phyloP scores from a whole-genome alignment of 352 stramenopile genomes.

The Phytophthora sansomeana region DNA sequence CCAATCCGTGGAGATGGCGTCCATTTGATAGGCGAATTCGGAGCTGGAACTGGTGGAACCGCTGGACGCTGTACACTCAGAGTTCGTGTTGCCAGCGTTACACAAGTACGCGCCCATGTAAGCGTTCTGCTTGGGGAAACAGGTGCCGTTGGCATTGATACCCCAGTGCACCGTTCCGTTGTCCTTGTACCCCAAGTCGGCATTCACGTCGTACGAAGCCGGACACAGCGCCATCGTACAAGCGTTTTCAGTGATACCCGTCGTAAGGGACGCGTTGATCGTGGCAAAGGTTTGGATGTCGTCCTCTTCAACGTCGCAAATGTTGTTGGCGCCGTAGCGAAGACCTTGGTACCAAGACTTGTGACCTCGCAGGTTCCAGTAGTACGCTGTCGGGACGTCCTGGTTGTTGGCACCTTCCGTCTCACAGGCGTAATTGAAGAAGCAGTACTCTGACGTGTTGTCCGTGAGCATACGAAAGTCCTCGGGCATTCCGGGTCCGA shows the following conservation, averaged over 20 bases:
- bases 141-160: conserved; percentile 58
- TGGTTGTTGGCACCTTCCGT: conserved; percentile 51
- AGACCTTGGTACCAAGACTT: conserved; percentile 69
- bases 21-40: conserved; percentile 47
- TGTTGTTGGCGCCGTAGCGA: conserved; percentile 64
- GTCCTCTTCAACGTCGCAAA: conserved; percentile 38
- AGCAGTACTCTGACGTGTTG: conserved; percentile 31
- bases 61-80: conserved; percentile 43
- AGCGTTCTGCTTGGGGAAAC: conserved; percentile 56
- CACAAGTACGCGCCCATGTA: conserved; percentile 58
- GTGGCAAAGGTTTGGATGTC: conserved; percentile 46
- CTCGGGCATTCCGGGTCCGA: conserved; percentile 75
- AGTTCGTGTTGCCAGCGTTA: conserved; percentile 50
- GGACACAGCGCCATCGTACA: conserved; percentile 48
- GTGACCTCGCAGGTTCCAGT: conserved; percentile 45
- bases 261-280: conserved; percentile 51
- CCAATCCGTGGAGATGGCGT: conserved; percentile 72
- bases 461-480: conserved; percentile 61
- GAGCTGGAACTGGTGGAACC: conserved; percentile 44
- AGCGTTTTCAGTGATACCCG: conserved; percentile 52
- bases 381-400: conserved; percentile 51
- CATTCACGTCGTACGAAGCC: conserved; percentile 53
- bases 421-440: conserved; percentile 53
- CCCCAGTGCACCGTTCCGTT: conserved; percentile 44
- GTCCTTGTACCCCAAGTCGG: conserved; percentile 47